Evolutionary conservation across 2,329 filamentous ascomycete species (phyloP).

Genomic region (Hypoxylon sp.): DNA sequence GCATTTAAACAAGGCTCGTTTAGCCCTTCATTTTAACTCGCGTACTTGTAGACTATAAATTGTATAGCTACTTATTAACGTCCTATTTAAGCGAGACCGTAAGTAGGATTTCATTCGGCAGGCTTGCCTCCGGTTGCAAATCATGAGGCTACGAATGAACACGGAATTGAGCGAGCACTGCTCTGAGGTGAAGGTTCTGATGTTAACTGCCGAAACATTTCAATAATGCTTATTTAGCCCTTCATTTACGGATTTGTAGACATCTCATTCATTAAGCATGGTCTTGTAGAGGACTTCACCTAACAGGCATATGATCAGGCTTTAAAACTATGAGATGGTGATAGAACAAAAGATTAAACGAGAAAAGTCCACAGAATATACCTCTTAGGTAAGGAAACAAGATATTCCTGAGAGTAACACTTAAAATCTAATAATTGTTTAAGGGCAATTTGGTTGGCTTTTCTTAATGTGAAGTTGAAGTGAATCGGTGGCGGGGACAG

Average conservation of each 20-base stretch:
- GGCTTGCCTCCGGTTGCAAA: slow-evolving; percentile 15
- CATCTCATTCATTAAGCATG: slow-evolving; percentile 5
- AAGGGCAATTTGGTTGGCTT: not conserved
- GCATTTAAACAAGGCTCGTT: slow-evolving; percentile 14
- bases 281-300: slow-evolving; percentile 8
- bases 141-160: slow-evolving; percentile 6
- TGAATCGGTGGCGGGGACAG: too few species aligned
- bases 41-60: not conserved
- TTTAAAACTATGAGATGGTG: not conserved
- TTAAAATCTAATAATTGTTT: not conserved
- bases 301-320: not conserved
- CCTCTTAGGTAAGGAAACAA: not conserved
- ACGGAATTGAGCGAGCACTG: slow-evolving; percentile 7
- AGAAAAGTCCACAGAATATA: too few species aligned
- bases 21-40: slow-evolving; percentile 18
- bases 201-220: slow-evolving; percentile 20
- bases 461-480: not conserved
- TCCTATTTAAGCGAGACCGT: slow-evolving; percentile 10
- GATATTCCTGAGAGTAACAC: not conserved
- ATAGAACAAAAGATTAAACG: too few species aligned
- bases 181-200: slow-evolving; percentile 2
- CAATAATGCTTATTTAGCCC: slow-evolving; percentile 14
- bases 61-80: slow-evolving; percentile 7
- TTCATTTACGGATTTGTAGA: not conserved
- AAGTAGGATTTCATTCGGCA: slow-evolving; percentile 13